A percentile compares a stretch with the other conserved stretches of the same genome.
Evolutionary conservation across 352 stramenopile species (phyloP).

Genomic region (Thalassiosira livingstoniorum): DNA sequence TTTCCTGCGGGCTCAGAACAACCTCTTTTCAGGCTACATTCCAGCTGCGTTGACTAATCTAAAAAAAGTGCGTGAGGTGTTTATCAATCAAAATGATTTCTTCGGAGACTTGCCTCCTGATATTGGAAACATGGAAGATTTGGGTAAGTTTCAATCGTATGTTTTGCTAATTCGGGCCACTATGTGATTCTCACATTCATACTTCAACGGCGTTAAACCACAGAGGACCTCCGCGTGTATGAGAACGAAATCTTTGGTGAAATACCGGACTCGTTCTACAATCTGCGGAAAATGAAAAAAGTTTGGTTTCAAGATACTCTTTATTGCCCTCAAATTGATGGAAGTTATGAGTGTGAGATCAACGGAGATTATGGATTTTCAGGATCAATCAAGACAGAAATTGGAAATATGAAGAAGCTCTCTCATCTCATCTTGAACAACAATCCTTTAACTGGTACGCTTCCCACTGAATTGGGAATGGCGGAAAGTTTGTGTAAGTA

Average conservation of each 20-base stretch:
- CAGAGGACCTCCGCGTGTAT: slow-evolving; percentile 34
- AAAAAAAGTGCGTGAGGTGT: slow-evolving; percentile 39
- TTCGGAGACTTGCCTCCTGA: slow-evolving; percentile 25
- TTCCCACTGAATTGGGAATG: slow-evolving; percentile 47
- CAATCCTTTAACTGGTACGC: slow-evolving; percentile 45
- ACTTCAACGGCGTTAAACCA: background rate
- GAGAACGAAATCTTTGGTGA: slow-evolving; percentile 44
- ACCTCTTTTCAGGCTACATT: slow-evolving; percentile 27
- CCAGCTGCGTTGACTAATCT: slow-evolving; percentile 34
- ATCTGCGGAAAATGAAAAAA: slow-evolving; percentile 29
- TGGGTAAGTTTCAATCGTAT: slow-evolving; percentile 46
- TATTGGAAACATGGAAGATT: slow-evolving; percentile 48
- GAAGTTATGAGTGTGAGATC: slow-evolving; percentile 7
- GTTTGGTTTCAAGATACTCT: slow-evolving; percentile 44
- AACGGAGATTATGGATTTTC: background rate
- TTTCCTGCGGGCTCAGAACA: slow-evolving; percentile 37
- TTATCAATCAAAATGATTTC: slow-evolving; percentile 48
- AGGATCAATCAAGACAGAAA: slow-evolving; percentile 33
- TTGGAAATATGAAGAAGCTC: slow-evolving; percentile 50
- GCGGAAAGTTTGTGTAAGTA: slow-evolving; percentile 52
- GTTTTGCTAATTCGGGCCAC: background rate
- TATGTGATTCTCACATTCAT: background rate
- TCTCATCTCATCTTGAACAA: slow-evolving; percentile 22
- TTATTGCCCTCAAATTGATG: background rate
- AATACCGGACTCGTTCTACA: slow-evolving; percentile 36